Percentiles rank a stretch among this genome's conserved stretches.
Conservation (phyloP, 2,329 filamentous ascomycete genomes). For the Stachybotrys chartarum region DNA sequence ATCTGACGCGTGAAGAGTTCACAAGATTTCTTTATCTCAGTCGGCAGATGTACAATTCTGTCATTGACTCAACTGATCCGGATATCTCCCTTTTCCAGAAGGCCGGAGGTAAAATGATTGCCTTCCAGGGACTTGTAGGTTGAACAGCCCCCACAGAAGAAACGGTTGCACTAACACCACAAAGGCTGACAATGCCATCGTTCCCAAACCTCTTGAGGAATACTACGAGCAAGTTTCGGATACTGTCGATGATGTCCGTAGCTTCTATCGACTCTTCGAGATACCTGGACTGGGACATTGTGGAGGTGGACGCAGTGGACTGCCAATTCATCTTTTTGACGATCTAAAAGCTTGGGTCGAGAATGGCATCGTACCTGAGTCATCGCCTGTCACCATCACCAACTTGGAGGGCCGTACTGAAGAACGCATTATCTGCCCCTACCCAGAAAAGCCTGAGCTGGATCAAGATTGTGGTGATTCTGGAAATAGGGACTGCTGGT, state of each 20-base stretch:
- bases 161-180: background rate
- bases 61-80: background rate
- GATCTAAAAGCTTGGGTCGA: constrained; percentile 7
- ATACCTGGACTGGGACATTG: constrained; percentile 8
- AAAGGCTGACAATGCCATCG: background rate
- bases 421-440: constrained; percentile 5
- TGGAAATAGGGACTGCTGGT: background rate
- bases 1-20: background rate
- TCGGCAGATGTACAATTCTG: background rate
- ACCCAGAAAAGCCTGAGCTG: constrained; percentile 2
- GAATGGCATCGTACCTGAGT: constrained; percentile 4
- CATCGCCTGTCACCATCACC: background rate
- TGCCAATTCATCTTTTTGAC: constrained; percentile 2
- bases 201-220: background rate
- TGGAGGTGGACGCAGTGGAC: constrained; percentile 2
- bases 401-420: constrained; percentile 1
- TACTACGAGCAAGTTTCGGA: background rate
- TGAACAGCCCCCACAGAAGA: background rate
- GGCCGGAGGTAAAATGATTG: background rate
- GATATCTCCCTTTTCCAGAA: background rate
- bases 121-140: background rate
- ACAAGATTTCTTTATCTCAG: background rate
- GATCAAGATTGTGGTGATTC: background rate
- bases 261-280: background rate
- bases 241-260: background rate